These are phyloP conservation scores for Endocalyx cinctus DNA, from an alignment of 2,329 filamentous ascomycete species.

Conservation along the genomic window DNA sequence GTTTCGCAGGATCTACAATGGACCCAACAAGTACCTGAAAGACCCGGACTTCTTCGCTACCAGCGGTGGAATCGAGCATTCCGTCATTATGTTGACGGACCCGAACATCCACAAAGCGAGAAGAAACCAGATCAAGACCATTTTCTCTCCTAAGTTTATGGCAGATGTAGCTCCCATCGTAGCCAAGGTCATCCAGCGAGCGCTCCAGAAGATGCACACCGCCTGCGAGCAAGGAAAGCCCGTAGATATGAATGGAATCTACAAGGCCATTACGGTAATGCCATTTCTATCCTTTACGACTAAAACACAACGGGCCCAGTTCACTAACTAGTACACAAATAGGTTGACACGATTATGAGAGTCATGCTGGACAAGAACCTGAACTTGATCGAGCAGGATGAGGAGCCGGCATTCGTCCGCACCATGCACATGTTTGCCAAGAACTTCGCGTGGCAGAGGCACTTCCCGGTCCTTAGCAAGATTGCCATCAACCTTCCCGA, in stretches of 20 bases:
- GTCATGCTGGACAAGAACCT: conserved; percentile 8
- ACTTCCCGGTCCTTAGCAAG: conserved; percentile 7
- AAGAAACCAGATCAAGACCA: conserved; percentile 4
- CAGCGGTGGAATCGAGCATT: conserved; percentile 8
- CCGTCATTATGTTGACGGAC: conserved; percentile 8
- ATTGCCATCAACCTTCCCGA: conserved; percentile 6
- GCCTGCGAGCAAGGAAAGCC: conserved; percentile 7
- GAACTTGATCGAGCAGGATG: conserved; percentile 6
- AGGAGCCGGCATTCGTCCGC: conserved; percentile 7
- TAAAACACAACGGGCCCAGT: too few species aligned
- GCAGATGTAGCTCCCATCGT: conserved; percentile 7
- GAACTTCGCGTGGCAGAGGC: conserved; percentile 9
- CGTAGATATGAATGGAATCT: conserved; percentile 9
- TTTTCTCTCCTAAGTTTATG: conserved; percentile 8
- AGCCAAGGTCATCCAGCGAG: conserved; percentile 5
- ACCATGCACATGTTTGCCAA: conserved; percentile 12
- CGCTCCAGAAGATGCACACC: conserved; percentile 4
- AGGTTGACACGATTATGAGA: conserved; percentile 12
- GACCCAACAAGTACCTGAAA: conserved; percentile 7
- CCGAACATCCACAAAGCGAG: conserved; percentile 6
- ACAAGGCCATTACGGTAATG: conserved; percentile 9
- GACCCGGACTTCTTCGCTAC: conserved; percentile 10
- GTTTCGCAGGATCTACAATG: conserved; percentile 10
- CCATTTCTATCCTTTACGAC: too few species aligned
- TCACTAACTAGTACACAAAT: too few species aligned